Evolutionary conservation across 169 alveolate species (phyloP), one percentile per base, ranked within the genome.

Genomic region (Toxoplasma gondii): DNA sequence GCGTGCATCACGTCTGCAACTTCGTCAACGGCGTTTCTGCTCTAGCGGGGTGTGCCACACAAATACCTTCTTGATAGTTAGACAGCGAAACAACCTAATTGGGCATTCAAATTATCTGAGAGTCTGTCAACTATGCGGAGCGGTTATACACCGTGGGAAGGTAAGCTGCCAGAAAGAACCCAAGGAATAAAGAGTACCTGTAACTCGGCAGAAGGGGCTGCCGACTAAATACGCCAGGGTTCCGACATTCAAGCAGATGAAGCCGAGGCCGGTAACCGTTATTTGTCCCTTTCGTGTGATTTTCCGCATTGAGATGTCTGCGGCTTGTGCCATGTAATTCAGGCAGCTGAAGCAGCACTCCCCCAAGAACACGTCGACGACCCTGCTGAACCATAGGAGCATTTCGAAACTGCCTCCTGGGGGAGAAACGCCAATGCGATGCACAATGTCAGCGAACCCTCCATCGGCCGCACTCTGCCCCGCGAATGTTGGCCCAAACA

Each of bases 341-440:
- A 78, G 39, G 43, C 86, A 78, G 39, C 49, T 38, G 45, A 78
- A 78, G 43, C 12, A 10, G n/a, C 39, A 78, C 44, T 78, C 86
- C 45, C 86, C 86, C 45, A 78, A 45, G 86, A 78, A 78, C 39
- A 78, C 86, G 45, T 78, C 45, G 22, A 78, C 45, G 49, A 78
- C 29, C 45, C 43, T 38, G 45, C 45, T 78, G 49, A 78, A n/a
- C 86, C 86, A 78, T 4, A 78, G 43, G n/a, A 78, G 44, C 43
- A 78, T n/a, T 38, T 78, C 86, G 44, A n/a, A 78, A 4, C n/a
- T 38, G 86, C 10, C 29, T n/a, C 12, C 43, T 38, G 39, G 22
- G 44, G 44, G 29, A n/a, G 45, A 19, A 31, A 16, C 39, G 22
- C 86, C 44, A n/a, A 78, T 10, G 39, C 86, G 86, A 78, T 78